Percentiles rank a stretch among this genome's conserved stretches.
phyloP scores from a whole-genome alignment of 1,284 basidiomycete genomes.

The Irpex sp. region DNA sequence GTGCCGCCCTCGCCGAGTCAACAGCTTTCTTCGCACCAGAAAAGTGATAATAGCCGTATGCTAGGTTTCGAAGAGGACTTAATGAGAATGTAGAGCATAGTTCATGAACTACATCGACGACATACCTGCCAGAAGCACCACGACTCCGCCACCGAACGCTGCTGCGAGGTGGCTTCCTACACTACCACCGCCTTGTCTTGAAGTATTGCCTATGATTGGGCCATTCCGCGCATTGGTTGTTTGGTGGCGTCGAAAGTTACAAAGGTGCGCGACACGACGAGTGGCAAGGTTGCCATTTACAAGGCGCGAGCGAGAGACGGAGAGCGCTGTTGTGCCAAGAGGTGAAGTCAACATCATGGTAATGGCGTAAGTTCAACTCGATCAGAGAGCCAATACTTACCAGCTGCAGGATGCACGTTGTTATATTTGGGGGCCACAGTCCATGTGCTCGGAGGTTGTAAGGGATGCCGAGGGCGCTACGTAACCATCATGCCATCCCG shows the following conservation, averaged over 20 bases:
- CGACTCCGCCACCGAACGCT: constrained; percentile 30
- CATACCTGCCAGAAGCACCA: constrained; percentile 27
- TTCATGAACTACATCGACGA: background rate
- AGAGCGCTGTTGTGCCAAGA: too few species aligned
- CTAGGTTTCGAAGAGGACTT: too few species aligned
- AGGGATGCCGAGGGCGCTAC: too few species aligned
- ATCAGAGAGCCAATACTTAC: too few species aligned
- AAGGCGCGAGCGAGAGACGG: too few species aligned
- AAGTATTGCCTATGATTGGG: background rate
- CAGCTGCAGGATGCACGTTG: too few species aligned
- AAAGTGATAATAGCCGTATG: constrained; percentile 34
- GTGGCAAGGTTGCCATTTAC: background rate
- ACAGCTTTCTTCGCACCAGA: constrained; percentile 34
- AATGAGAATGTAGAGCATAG: too few species aligned
- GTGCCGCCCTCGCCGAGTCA: constrained; percentile 27
- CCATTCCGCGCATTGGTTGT: background rate
- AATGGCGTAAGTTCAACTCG: too few species aligned
- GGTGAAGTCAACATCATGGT: too few species aligned
- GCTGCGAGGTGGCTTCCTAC: constrained; percentile 22
- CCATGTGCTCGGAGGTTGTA: too few species aligned
- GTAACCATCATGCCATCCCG: too few species aligned
- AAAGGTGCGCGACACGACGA: constrained; percentile 14
- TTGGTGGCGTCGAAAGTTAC: constrained; percentile 16
- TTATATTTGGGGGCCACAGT: too few species aligned
- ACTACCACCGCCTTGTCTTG: constrained; percentile 1